Conservation (phyloP, 768 basidiomycete species). For the Podaxis sp. region DNA sequence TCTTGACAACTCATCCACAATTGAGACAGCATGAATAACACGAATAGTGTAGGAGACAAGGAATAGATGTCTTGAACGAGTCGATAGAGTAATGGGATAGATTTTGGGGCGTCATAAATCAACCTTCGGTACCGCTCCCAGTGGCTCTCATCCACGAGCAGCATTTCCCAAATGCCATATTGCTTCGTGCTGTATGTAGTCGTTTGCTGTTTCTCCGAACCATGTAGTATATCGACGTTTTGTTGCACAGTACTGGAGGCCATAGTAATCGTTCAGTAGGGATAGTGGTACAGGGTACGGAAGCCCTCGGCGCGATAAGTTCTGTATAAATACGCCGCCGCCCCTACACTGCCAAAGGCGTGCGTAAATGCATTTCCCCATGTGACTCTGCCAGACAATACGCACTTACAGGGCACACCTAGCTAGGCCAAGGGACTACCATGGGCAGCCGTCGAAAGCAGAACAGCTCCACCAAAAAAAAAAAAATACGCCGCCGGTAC, state of each 20-base stretch:
- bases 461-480: too few species aligned
- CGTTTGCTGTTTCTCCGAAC: not conserved
- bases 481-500: too few species aligned
- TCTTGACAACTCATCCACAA: not conserved
- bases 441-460: too few species aligned
- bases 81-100: constrained; percentile 15
- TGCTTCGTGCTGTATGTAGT: not conserved
- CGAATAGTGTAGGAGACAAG: constrained; percentile 16
- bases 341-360: too few species aligned
- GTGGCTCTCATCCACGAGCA: not conserved
- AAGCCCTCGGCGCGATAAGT: not conserved
- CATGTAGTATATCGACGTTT: not conserved
- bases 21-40: constrained; percentile 19
- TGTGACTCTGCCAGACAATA: too few species aligned
- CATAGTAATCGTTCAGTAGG: not conserved
- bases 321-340: not conserved
- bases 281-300: not conserved
- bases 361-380: too few species aligned
- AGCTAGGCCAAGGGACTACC: too few species aligned
- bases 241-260: not conserved
- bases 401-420: too few species aligned
- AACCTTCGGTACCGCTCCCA: not conserved
- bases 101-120: not conserved
- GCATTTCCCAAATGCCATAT: constrained; percentile 1
- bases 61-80: constrained; percentile 21